Evolutionary conservation across 2,329 filamentous ascomycete genomes (phyloP).

Genomic region (Colletotrichum graminicola): DNA sequence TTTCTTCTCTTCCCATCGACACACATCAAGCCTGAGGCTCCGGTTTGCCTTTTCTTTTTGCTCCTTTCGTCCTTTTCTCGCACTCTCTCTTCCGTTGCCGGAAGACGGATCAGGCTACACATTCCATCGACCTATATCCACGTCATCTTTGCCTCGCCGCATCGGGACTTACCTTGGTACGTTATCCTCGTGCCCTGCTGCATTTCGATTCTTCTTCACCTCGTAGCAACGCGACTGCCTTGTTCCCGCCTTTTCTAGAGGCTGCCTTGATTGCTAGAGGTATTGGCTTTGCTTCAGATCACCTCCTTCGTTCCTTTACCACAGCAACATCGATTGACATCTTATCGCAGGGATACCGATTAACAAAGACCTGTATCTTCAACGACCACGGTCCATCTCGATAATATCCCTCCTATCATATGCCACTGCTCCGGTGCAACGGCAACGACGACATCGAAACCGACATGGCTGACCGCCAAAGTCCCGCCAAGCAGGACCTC

Average conservation of each 20-base stretch:
- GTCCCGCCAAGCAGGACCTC: slow-evolving; percentile 22
- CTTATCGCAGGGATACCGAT: too few species aligned
- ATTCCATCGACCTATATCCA: not conserved
- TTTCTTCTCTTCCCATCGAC: not conserved
- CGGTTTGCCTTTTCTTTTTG: too few species aligned
- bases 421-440: not conserved
- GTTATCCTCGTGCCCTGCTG: too few species aligned
- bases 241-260: not conserved
- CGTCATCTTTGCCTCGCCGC: slow-evolving; percentile 12
- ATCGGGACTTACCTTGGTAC: not conserved
- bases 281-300: not conserved
- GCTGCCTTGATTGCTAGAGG: not conserved
- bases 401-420: not conserved
- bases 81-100: not conserved
- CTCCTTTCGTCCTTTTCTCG: not conserved
- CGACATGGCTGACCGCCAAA: slow-evolving; percentile 13
- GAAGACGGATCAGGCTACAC: slow-evolving; percentile 6
- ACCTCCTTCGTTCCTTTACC: too few species aligned
- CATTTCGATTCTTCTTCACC: not conserved
- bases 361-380: too few species aligned
- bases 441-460: too few species aligned
- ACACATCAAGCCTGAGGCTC: not conserved
- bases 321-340: not conserved
- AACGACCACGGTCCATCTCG: not conserved
- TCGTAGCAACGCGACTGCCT: not conserved